Evolutionary conservation across 1,284 basidiomycete species (phyloP), one percentile per base, ranked within the genome.

Genomic region (Cyathus olla): DNA sequence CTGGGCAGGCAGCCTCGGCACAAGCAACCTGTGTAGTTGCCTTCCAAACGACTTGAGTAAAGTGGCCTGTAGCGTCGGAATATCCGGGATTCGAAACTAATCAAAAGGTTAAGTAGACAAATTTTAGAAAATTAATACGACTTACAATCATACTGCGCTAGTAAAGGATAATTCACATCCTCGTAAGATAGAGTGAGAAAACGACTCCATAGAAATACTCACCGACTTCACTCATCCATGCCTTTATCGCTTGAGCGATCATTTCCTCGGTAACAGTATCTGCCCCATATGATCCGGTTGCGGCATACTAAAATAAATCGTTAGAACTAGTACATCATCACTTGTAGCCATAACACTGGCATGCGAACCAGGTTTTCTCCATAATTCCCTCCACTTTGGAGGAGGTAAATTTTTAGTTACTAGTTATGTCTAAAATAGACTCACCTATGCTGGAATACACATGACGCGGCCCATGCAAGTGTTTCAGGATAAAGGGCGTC

Each of bases 11-110:
- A 1, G 67, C 61, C 15, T 68, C 60, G 26, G 68, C 69, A 53
- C 72, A 73, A 4, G 72, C 66, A 21, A 72, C 69, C 24, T 66
- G 54, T 3, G 29, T 67, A 11, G 62, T 71, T 28, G 61, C 58
- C 62, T 69, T 72, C 70, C 69, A 73, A 11, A 72, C 69, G 40
- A 66, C 65, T 56, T 66, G 62, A 28, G 66, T 65, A 55, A 67
- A 68, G 48, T 68, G 66, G 3, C 64, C 62, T 11, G 66, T 64
- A 19, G 15, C 57, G 2, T 46, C 22, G 21, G 61, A 57, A 48
- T 62, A 67, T 21, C 60, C 65, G 21, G 66, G 65, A 24, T 62
- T 50, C 27, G 56, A 60, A 57, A 66, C 60, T 61, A 46, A 48
- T n/a, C n/a, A 4, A 29, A 22, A 31, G 24, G 26, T 10, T 44